These are phyloP conservation scores for Annulohypoxylon maeteangense DNA, from an alignment of 495 filamentous ascomycete species.

Conservation along the genomic window DNA sequence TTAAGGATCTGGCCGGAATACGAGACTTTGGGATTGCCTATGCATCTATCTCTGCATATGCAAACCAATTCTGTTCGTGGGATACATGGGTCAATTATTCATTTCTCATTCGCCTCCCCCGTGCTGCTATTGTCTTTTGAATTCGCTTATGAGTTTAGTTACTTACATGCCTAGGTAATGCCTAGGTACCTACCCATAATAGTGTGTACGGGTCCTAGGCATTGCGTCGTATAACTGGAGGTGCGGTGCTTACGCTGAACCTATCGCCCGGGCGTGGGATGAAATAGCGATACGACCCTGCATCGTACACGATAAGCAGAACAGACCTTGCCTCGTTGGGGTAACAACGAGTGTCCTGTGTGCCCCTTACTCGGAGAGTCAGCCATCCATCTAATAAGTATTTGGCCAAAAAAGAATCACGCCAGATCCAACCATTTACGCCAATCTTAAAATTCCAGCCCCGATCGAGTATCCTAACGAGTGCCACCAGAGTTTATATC, in stretches of 20 bases:
- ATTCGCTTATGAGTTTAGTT: background rate
- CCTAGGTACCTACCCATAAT: background rate
- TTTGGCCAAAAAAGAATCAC: slow-evolving; percentile 14
- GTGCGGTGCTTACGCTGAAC: background rate
- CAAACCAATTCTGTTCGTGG: background rate
- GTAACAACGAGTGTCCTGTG: slow-evolving; percentile 9
- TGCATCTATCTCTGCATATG: slow-evolving; percentile 25
- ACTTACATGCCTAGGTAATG: background rate
- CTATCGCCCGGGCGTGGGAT: slow-evolving; percentile 11
- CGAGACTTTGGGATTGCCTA: slow-evolving; percentile 24
- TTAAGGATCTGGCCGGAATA: slow-evolving; percentile 21
- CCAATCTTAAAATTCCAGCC: slow-evolving; percentile 7
- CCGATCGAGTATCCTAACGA: slow-evolving; percentile 8
- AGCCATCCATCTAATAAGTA: slow-evolving; percentile 11
- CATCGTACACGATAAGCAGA: slow-evolving; percentile 36
- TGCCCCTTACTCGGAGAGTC: slow-evolving; percentile 8
- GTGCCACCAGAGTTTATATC: slow-evolving; percentile 14
- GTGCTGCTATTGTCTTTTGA: background rate
- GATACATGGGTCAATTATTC: background rate
- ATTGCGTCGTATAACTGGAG: background rate
- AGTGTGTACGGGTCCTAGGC: background rate
- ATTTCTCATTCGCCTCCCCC: background rate
- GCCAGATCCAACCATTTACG: slow-evolving; percentile 14
- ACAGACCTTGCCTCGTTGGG: slow-evolving; percentile 24
- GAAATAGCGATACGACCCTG: slow-evolving; percentile 32